Conservation (phyloP, 768 basidiomycete species). For the Cystofilobasidium ferigula region DNA sequence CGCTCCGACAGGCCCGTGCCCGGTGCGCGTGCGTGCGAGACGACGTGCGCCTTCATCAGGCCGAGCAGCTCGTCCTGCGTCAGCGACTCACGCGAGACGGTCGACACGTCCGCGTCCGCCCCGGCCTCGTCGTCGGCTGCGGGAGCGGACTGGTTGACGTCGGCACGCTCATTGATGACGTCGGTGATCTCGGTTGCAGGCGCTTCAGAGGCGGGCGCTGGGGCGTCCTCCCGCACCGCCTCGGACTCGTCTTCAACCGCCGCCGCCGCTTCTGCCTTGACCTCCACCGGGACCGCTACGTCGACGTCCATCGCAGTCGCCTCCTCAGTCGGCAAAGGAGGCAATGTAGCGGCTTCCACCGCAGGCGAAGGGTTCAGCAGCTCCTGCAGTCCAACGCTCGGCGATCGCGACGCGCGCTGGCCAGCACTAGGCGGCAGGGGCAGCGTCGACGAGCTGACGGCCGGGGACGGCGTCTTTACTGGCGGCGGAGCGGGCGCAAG, state of each 20-base stretch:
- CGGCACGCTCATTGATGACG: too few species aligned
- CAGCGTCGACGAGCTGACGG: too few species aligned
- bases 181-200: too few species aligned
- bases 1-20: neutral
- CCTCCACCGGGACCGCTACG: neutral
- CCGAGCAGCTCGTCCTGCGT: conserved; percentile 6
- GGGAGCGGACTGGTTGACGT: neutral
- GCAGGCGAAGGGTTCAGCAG: too few species aligned
- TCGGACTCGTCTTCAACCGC: neutral
- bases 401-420: too few species aligned
- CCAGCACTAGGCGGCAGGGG: too few species aligned
- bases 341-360: too few species aligned
- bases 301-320: neutral
- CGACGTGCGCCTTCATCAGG: conserved; percentile 2
- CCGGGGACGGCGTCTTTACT: too few species aligned
- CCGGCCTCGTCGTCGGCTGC: neutral
- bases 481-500: too few species aligned
- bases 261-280: neutral
- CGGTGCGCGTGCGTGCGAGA: neutral
- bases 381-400: too few species aligned
- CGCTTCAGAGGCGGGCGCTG: neutral
- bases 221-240: neutral
- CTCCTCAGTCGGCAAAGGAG: neutral
- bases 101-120: conserved; percentile 5
- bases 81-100: conserved; percentile 6